Conservation (phyloP, 1,284 basidiomycete genomes). For the Singerocomus inundabilis region DNA sequence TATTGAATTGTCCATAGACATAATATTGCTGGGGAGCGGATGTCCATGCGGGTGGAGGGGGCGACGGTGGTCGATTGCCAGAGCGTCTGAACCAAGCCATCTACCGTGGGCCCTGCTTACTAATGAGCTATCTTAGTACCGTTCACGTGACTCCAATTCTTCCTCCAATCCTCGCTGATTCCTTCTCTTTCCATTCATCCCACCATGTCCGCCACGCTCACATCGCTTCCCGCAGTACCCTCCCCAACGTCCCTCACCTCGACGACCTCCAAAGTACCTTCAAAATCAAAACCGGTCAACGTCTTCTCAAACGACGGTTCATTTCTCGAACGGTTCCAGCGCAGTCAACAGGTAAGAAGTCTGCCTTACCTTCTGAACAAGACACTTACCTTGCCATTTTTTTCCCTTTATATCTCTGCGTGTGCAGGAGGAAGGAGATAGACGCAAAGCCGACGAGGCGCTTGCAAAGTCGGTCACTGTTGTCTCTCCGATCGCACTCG, state of each 20-base stretch:
- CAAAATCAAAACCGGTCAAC: slow-evolving; percentile 48
- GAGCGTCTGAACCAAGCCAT: too few species aligned
- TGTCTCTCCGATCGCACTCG: neutral
- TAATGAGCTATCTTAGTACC: too few species aligned
- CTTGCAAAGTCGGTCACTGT: slow-evolving; percentile 41
- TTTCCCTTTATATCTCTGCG: neutral
- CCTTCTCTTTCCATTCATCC: neutral
- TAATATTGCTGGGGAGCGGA: too few species aligned
- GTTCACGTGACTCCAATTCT: too few species aligned
- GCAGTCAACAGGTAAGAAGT: slow-evolving; percentile 44
- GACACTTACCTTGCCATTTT: neutral
- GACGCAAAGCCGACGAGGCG: slow-evolving; percentile 50
- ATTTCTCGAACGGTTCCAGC: slow-evolving; percentile 57
- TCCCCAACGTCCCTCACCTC: slow-evolving; percentile 13
- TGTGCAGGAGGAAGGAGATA: slow-evolving; percentile 56
- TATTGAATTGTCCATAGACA: too few species aligned
- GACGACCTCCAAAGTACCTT: slow-evolving; percentile 9
- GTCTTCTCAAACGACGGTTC: slow-evolving; percentile 61
- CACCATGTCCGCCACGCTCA: slow-evolving; percentile 10
- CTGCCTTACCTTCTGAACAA: neutral
- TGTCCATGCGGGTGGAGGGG: too few species aligned
- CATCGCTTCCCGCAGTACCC: neutral
- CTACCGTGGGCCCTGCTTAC: too few species aligned
- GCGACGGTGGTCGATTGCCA: too few species aligned
- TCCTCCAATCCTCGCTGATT: neutral